Evolutionary conservation across 2,329 filamentous ascomycete species (phyloP).

Genomic region (Diaporthe sp.): DNA sequence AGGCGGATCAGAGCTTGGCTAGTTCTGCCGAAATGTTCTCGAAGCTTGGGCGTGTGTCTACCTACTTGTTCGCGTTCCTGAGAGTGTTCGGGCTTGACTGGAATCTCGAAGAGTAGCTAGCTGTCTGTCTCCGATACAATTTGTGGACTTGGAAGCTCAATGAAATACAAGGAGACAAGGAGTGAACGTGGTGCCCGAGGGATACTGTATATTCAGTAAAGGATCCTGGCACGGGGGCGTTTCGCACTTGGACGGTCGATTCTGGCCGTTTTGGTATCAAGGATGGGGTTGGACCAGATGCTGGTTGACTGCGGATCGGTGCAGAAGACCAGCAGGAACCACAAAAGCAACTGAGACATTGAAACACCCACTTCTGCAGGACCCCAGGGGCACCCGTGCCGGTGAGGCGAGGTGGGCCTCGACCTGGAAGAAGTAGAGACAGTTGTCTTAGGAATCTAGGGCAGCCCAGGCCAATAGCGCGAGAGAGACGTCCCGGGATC

Average conservation of each 20-base stretch:
- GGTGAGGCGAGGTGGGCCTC: slow-evolving; percentile 28
- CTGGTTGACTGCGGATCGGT: slow-evolving; percentile 23
- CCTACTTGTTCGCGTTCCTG: not conserved
- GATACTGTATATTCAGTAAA: not conserved
- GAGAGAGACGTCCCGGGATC: slow-evolving; percentile 17
- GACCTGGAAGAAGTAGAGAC: slow-evolving; percentile 31
- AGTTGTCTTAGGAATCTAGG: slow-evolving; percentile 17
- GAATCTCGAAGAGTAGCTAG: not conserved
- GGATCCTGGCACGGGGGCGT: not conserved
- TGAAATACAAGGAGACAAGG: not conserved
- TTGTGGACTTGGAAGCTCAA: not conserved
- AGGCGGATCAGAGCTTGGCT: not conserved
- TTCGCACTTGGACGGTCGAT: not conserved
- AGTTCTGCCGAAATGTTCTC: slow-evolving; percentile 23
- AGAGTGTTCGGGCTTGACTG: not conserved
- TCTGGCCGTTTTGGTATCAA: slow-evolving; percentile 16
- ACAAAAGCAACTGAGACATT: slow-evolving; percentile 37
- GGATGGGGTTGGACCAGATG: slow-evolving; percentile 9
- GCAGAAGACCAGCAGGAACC: slow-evolving; percentile 32
- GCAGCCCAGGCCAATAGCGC: slow-evolving; percentile 11
- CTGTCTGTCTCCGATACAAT: not conserved
- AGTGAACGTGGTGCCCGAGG: not conserved
- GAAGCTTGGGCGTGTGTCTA: not conserved
- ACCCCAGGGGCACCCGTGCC: slow-evolving; percentile 25
- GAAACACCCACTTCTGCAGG: slow-evolving; percentile 38